Percentiles rank a stretch among this genome's conserved stretches.
Evolutionary conservation across 2,329 filamentous ascomycete genomes (phyloP).

Genomic region (Chaetoscypha palmicola): DNA sequence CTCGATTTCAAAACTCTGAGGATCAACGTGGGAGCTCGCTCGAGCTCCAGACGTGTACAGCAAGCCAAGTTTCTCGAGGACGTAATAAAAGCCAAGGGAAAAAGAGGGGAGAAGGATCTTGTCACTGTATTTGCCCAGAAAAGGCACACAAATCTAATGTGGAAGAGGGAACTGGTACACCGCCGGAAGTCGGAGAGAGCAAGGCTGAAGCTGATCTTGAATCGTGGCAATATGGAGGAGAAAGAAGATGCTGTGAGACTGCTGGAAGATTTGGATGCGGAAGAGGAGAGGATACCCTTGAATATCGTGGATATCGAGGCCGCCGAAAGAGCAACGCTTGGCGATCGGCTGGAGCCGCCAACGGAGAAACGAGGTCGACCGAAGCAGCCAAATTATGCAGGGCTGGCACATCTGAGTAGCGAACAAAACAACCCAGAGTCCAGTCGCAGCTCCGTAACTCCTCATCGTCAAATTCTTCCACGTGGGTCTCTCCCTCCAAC

Average conservation of each 20-base stretch:
- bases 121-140: constrained; percentile 51
- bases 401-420: too few relatives aligned
- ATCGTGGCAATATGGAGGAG: constrained; percentile 1
- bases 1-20: constrained; percentile 5
- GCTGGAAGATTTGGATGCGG: constrained; percentile 4
- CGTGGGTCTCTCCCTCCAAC: too few relatives aligned
- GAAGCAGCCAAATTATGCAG: background rate
- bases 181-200: constrained; percentile 17
- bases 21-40: constrained; percentile 22
- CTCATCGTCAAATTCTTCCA: too few relatives aligned
- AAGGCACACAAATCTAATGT: constrained; percentile 22
- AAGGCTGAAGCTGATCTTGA: constrained; percentile 13
- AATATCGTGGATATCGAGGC: background rate
- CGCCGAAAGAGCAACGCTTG: too few relatives aligned
- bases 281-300: background rate
- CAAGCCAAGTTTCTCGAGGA: constrained; percentile 55
- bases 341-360: background rate
- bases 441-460: too few relatives aligned
- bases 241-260: background rate
- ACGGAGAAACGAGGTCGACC: background rate
- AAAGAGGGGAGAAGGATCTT: constrained; percentile 56
- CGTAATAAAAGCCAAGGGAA: constrained; percentile 57
- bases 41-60: constrained; percentile 31
- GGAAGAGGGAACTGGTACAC: constrained; percentile 15
- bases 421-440: too few relatives aligned